A percentile compares a stretch with the other conserved stretches of the same genome.
phyloP scores from a whole-genome alignment of 2,329 filamentous ascomycete genomes.

The Xenosphaeropsis pyriputrescens region DNA sequence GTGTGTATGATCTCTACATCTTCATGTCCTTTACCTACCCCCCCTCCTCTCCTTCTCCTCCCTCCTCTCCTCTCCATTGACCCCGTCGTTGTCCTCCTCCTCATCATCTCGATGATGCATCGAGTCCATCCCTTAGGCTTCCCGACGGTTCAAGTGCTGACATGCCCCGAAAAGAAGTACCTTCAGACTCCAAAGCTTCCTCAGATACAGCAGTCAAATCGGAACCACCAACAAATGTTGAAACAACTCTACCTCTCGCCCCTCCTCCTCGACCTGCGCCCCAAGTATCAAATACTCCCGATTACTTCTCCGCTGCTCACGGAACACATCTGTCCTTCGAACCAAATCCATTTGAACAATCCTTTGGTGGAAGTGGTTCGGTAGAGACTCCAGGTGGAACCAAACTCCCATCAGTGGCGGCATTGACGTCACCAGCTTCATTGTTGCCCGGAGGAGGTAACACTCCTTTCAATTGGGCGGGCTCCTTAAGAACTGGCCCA shows the following conservation, averaged over 20 bases:
- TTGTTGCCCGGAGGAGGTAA: constrained; percentile 60
- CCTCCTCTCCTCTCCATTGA: background rate
- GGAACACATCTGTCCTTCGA: constrained; percentile 52
- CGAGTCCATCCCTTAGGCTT: background rate
- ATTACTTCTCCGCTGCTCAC: constrained; percentile 53
- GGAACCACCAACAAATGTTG: constrained; percentile 37
- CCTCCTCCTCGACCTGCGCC: constrained; percentile 53
- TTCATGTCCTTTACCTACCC: background rate
- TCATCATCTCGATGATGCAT: background rate
- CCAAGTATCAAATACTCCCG: constrained; percentile 39
- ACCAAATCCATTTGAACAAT: constrained; percentile 94
- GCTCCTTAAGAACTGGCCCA: constrained; percentile 81
- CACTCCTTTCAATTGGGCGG: constrained; percentile 66
- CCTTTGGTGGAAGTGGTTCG: constrained; percentile 53
- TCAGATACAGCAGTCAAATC: constrained; percentile 22
- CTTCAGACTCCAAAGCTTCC: constrained; percentile 26
- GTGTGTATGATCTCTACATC: constrained; percentile 7
- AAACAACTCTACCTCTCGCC: constrained; percentile 49
- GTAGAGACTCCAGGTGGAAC: constrained; percentile 66
- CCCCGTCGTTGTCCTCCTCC: background rate
- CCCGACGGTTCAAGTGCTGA: background rate
- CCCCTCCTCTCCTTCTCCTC: background rate
- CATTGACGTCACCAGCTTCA: constrained; percentile 80
- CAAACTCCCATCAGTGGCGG: constrained; percentile 77
- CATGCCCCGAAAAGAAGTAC: constrained; percentile 17